Evolutionary conservation across 192 early-diverging fungal genomes (phyloP).

Genomic region (Phycomyces blakesleeanus): DNA sequence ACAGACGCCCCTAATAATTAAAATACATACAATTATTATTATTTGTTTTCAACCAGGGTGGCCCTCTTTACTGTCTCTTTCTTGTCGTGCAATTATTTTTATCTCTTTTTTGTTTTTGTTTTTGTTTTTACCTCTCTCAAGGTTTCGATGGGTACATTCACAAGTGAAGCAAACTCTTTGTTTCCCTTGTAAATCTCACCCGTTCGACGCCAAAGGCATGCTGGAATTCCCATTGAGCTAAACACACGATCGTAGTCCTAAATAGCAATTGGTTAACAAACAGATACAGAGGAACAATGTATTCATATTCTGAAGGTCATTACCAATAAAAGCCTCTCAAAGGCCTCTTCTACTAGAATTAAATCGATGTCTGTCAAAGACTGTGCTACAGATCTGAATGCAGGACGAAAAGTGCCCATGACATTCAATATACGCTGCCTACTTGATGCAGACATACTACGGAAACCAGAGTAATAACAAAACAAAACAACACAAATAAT

Average conservation of each 20-base stretch:
- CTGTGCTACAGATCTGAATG: slow-evolving; percentile 86
- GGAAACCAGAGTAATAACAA: neutral
- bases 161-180: slow-evolving; percentile 89
- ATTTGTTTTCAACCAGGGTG: too few species aligned
- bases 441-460: slow-evolving; percentile 65
- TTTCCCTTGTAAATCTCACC: slow-evolving; percentile 97
- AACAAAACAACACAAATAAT: too few species aligned
- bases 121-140: slow-evolving; percentile 65
- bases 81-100: too few species aligned
- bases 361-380: slow-evolving; percentile 91
- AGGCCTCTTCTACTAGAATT: slow-evolving; percentile 94
- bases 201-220: slow-evolving; percentile 93
- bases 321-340: slow-evolving; percentile 86
- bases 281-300: too few species aligned
- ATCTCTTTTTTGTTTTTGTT: too few species aligned
- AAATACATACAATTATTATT: too few species aligned
- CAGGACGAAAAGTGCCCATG: slow-evolving; percentile 85
- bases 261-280: neutral
- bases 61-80: too few species aligned
- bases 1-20: slow-evolving; percentile 18
- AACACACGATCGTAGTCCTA: slow-evolving; percentile 96
- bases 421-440: slow-evolving; percentile 82
- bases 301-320: neutral
- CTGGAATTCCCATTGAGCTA: slow-evolving; percentile 91
- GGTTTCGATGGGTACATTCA: slow-evolving; percentile 78